Base-by-base conservation (phyloP, 768 basidiomycete genomes). In the Boletales sp. region DNA sequence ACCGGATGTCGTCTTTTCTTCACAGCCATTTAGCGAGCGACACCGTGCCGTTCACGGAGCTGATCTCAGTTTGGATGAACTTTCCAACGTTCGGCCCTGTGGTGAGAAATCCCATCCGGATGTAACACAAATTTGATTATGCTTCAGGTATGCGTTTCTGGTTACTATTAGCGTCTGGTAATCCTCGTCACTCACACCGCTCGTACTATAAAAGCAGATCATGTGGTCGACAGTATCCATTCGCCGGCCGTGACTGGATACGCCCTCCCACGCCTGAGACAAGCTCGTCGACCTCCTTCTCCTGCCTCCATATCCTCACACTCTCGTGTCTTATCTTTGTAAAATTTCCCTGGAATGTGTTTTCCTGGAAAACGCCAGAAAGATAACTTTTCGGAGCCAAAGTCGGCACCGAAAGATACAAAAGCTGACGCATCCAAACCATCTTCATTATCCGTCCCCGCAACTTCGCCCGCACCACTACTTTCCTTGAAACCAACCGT, bases 281-380 rank as follows among this genome's bases (percentile, higher is more conserved):
- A 18, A 38, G 48, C 50, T 41, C 47, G 47, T 40, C 14, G 14
- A 32, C 43, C 29, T 21, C 40, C 21, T 2, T 43, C 21, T 31
- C 15, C 11, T 18, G 9, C 39, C 39, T 41, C 29, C 36, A 39
- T 29, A 47, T 46, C 57, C 52, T 45, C 52, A 51, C 48, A 48
- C 50, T 18, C 15, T 18, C 41, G 43, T 40, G 19, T 17, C 10
- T 5, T 40, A 19, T 27, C 14, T 34, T 45, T 32, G 43, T 52
- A 21, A 36, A 52, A 18, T 29, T 40, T 35, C 43, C 31, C 41
- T 38, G 48, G 40, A 48, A 73, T 74, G 71, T 73, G 72, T 54
- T 71, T 73, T 56, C 69, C 71, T 43, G 65, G 69, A 19, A 74
- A 64, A 36, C 57, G 65, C 5, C 73, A 73, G 50, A 70, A 60